Percentiles rank a stretch among this genome's conserved stretches.
phyloP scores from a whole-genome alignment of 106 monocot genomes.

The Posidonia australis region DNA sequence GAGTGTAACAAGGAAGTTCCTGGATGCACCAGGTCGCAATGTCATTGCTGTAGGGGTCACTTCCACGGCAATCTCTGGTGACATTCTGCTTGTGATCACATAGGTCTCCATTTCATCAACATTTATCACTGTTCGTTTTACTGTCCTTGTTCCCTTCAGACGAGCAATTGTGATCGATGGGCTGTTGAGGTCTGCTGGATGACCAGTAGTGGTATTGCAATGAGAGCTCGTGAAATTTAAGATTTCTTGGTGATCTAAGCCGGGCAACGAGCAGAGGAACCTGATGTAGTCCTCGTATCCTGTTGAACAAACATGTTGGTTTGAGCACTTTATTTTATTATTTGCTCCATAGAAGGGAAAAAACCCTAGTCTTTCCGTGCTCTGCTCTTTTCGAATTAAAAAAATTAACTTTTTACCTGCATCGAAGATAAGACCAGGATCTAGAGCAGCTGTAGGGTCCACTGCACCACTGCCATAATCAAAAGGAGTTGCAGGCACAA shows the following conservation, averaged over 20 bases:
- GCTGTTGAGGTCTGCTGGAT: constrained; percentile 68
- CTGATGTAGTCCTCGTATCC: constrained; percentile 73
- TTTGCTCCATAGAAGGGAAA: too few relatives aligned
- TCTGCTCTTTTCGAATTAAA: too few relatives aligned
- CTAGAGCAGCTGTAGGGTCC: constrained; percentile 70
- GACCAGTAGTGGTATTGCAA: constrained; percentile 38
- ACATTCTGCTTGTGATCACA: constrained; percentile 63
- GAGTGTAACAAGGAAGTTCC: constrained; percentile 47
- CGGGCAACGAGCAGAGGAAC: constrained; percentile 73
- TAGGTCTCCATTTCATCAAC: constrained; percentile 80
- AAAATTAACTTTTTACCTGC: constrained; percentile 30
- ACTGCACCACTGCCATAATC: constrained; percentile 95
- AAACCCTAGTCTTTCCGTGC: too few relatives aligned
- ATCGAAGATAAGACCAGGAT: constrained; percentile 91
- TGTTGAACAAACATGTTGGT: constrained; percentile 10
- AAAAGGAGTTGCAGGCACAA: constrained; percentile 72
- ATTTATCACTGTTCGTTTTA: constrained; percentile 61
- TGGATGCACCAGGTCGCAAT: constrained; percentile 45
- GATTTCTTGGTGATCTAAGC: constrained; percentile 49
- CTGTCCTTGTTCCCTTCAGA: constrained; percentile 56
- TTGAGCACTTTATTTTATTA: neutral
- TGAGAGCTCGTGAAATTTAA: constrained; percentile 42
- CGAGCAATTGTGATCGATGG: constrained; percentile 72
- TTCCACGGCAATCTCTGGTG: constrained; percentile 81
- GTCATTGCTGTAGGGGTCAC: constrained; percentile 69